Base-by-base conservation (phyloP, 148 eudicot genomes). In the Camellia granthamiana region DNA sequence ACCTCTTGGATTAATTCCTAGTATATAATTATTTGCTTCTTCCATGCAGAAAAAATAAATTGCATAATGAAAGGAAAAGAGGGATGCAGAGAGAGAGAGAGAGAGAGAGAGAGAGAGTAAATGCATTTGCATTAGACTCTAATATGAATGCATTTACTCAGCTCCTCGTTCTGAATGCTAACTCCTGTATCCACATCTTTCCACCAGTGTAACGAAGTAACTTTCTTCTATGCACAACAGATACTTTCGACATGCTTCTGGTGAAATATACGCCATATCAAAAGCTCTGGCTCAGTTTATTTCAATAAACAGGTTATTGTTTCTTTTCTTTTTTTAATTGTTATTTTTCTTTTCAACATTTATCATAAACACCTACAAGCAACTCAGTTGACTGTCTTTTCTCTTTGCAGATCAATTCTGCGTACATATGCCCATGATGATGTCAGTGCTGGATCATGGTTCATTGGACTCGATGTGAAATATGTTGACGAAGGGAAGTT, bases 371-470 rank as follows among this genome's bases (percentile, higher is more conserved):
- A 70, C 42, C 23, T 67, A 10, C 11, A 43, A 21, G 66, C 52
- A 74, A 70, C 58, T 74, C 12, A 58, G 47, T 67, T 61, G 59
- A 71, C 65, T 38, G 16, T 68, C 65, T 79, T 30, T 84, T 75
- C 56, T 41, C 46, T 83, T 73, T 83, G 77, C 88, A 94, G 98
- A 87, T 80, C 91, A 64, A 73, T 90, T 46, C 94, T 94, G 47
- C 90, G 91, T 56, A 81, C 90, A 55, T 94, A 91, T 83, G 94
- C 95, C 43, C 97, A 94, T 81, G 98, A 94, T 85, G 98, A 94
- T 85, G 87, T 92, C 44, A 94, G 94, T 83, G 88, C 82, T 47
- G 98, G 98, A 44, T 94, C 98, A 47, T 94, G 98, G 98, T 94
- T 94, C 80, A 84, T 94, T 81, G 98, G 97, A 44, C 90, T 94